These are phyloP conservation scores for Aspergillus jensenii DNA, from an alignment of 2,329 filamentous ascomycete species.

Conservation along the genomic window DNA sequence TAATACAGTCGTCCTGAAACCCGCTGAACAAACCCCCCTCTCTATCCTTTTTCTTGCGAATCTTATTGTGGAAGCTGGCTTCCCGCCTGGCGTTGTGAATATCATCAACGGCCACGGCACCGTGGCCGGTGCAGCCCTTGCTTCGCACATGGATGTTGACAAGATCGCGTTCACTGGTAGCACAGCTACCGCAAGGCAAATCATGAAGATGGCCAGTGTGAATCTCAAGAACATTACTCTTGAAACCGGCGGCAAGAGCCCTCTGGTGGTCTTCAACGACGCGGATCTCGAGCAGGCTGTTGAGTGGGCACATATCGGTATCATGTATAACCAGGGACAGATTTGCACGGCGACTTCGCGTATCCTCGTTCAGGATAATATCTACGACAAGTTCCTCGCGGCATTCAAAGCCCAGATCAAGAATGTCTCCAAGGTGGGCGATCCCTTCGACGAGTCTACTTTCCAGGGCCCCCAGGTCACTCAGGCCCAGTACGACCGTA, in stretches of 20 bases:
- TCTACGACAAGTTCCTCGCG: constrained; percentile 33
- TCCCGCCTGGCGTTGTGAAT: constrained; percentile 36
- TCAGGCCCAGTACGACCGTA: constrained; percentile 44
- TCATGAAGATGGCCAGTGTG: constrained; percentile 37
- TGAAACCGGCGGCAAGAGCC: constrained; percentile 63
- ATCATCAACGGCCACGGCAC: constrained; percentile 34
- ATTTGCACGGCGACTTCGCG: constrained; percentile 38
- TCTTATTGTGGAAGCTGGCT: constrained; percentile 35
- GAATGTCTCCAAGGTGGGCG: constrained; percentile 35
- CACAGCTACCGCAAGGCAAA: constrained; percentile 32
- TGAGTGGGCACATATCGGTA: constrained; percentile 63
- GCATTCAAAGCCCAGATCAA: constrained; percentile 32
- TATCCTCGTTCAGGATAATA: constrained; percentile 59
- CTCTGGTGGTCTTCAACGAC: constrained; percentile 64
- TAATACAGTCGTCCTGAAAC: constrained; percentile 35
- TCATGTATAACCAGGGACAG: constrained; percentile 45
- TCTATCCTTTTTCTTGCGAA: constrained; percentile 34
- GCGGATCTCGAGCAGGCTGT: constrained; percentile 68
- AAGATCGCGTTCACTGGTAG: constrained; percentile 38
- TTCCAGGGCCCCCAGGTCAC: constrained; percentile 40
- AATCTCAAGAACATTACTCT: constrained; percentile 38
- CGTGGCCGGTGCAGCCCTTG: constrained; percentile 31
- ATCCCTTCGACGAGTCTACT: constrained; percentile 36
- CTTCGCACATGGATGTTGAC: constrained; percentile 33
- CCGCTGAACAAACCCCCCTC: constrained; percentile 36